A percentile compares a stretch with the other conserved stretches of the same genome.
Evolutionary conservation across 1,139 yeast species (phyloP).

Genomic region (Komagataea norvegica): DNA sequence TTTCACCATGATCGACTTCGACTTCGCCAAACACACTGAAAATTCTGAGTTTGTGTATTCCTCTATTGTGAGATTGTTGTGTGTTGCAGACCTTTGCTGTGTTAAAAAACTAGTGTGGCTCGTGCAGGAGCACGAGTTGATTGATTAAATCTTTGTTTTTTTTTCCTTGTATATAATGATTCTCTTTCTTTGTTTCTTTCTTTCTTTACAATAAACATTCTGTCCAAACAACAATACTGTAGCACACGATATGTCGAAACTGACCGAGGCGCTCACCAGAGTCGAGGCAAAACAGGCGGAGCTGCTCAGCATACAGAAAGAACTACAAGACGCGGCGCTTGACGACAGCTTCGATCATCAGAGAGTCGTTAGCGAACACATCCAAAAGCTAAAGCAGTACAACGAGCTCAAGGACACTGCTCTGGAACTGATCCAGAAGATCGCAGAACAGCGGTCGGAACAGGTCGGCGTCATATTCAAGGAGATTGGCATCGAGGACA

Average conservation of each 20-base stretch:
- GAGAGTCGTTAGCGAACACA: conserved; percentile 38
- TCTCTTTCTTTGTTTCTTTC: too few species aligned
- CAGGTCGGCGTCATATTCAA: conserved; percentile 39
- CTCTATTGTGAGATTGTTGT: not conserved
- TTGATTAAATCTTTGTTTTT: not conserved
- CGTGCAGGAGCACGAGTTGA: too few species aligned
- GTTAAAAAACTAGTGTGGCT: not conserved
- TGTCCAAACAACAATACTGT: too few species aligned
- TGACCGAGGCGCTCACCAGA: conserved; percentile 1
- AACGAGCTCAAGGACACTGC: conserved; percentile 50
- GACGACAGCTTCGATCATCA: conserved; percentile 7
- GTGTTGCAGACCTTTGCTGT: not conserved
- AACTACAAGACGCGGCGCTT: conserved; percentile 4
- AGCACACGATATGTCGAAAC: too few species aligned
- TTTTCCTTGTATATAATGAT: not conserved
- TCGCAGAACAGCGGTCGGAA: conserved; percentile 46
- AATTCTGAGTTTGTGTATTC: conserved; percentile 37
- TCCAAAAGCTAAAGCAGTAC: conserved; percentile 39
- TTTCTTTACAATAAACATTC: too few species aligned
- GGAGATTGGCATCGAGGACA: conserved; percentile 27
- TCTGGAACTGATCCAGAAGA: conserved; percentile 42
- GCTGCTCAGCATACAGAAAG: conserved; percentile 4
- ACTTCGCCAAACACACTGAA: conserved; percentile 48
- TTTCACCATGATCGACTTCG: conserved; percentile 48
- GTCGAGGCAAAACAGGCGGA: conserved; percentile 11